Conservation (phyloP, 176 grass and related monocot genomes). For the Bonia amplexicaulis region DNA sequence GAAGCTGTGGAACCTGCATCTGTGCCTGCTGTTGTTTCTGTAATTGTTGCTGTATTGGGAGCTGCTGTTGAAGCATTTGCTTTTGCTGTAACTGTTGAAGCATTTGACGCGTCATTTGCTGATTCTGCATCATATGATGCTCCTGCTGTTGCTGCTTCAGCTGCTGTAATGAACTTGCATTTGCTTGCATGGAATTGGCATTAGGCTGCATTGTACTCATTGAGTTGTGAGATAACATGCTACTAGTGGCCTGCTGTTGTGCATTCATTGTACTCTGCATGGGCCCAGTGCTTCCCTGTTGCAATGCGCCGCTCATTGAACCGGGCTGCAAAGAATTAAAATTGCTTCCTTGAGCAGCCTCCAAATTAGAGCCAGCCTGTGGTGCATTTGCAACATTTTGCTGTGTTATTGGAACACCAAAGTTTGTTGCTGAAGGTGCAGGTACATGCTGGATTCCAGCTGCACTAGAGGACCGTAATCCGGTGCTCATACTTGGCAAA, state of each 20-base stretch:
- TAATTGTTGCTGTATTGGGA: slow-evolving; percentile 53
- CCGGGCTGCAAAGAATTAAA: slow-evolving; percentile 77
- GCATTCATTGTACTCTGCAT: slow-evolving; percentile 43
- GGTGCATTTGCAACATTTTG: slow-evolving; percentile 63
- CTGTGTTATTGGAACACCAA: slow-evolving; percentile 57
- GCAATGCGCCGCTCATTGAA: slow-evolving; percentile 35
- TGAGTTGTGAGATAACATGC: slow-evolving; percentile 50
- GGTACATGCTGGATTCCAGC: slow-evolving; percentile 57
- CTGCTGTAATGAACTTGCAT: slow-evolving; percentile 55
- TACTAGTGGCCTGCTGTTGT: slow-evolving; percentile 54
- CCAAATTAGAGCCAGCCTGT: slow-evolving; percentile 52
- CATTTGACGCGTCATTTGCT: slow-evolving; percentile 65
- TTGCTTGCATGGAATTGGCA: slow-evolving; percentile 58
- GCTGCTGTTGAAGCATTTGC: slow-evolving; percentile 50
- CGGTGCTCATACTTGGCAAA: slow-evolving; percentile 37
- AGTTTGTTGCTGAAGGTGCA: slow-evolving; percentile 49
- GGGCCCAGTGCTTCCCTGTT: slow-evolving; percentile 41
- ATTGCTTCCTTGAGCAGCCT: slow-evolving; percentile 42
- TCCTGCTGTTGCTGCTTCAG: slow-evolving; percentile 74
- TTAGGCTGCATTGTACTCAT: slow-evolving; percentile 59
- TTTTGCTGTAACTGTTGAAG: slow-evolving; percentile 54
- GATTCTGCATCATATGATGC: slow-evolving; percentile 59
- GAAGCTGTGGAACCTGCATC: slow-evolving; percentile 58
- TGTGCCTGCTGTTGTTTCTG: slow-evolving; percentile 62
- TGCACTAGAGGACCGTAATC: slow-evolving; percentile 46